Conservation (phyloP, 768 basidiomycete species). For the Lactifluus volemus region DNA sequence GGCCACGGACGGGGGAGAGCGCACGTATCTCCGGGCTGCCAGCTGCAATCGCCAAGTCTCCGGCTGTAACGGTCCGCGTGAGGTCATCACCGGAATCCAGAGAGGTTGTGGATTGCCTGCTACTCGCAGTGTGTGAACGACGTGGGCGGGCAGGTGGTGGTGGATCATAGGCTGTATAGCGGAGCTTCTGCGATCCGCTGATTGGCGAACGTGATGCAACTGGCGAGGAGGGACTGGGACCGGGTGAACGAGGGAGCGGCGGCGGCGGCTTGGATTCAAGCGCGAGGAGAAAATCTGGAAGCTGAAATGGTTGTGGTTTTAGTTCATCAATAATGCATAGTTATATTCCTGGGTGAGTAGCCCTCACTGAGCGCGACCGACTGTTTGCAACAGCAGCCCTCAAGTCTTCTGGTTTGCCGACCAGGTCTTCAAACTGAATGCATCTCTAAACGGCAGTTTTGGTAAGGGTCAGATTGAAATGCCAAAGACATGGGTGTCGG, state of each 20-base stretch:
- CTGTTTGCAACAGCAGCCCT: constrained; percentile 39
- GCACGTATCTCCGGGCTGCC: constrained; percentile 18
- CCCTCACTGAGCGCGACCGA: constrained; percentile 47
- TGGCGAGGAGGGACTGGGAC: constrained; percentile 15
- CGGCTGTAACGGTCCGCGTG: constrained; percentile 17
- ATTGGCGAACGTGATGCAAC: constrained; percentile 24
- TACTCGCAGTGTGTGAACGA: constrained; percentile 26
- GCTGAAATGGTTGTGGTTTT: constrained; percentile 31
- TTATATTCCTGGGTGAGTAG: neutral
- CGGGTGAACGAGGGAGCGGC: constrained; percentile 19
- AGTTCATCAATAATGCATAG: neutral
- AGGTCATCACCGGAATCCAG: constrained; percentile 30
- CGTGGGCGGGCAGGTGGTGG: constrained; percentile 39
- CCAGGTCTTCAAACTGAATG: constrained; percentile 51
- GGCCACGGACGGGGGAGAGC: constrained; percentile 13
- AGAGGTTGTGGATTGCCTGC: constrained; percentile 28
- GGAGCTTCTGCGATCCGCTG: constrained; percentile 40
- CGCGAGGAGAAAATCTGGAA: constrained; percentile 59
- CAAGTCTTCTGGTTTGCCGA: constrained; percentile 37
- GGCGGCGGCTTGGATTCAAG: constrained; percentile 30
- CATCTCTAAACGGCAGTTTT: constrained; percentile 44
- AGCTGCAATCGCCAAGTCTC: constrained; percentile 20
- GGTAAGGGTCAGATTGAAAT: constrained; percentile 1
- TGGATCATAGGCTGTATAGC: constrained; percentile 63
- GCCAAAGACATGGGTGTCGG: neutral